phyloP scores from a whole-genome alignment of 140 eudicot genomes.

The Flaveria floridana region DNA sequence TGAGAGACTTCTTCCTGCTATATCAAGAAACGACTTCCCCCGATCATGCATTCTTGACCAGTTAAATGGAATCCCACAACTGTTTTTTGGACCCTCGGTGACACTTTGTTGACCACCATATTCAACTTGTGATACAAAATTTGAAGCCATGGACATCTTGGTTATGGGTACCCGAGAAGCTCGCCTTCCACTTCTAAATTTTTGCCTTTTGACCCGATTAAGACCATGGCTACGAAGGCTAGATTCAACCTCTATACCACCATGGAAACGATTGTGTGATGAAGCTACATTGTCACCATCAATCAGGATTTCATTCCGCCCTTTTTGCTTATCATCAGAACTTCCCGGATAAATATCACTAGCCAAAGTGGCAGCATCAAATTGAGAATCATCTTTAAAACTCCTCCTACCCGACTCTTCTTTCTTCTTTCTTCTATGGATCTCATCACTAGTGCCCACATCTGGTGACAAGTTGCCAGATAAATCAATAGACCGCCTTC shows the following conservation, averaged over 20 bases:
- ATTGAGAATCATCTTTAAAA: conserved; percentile 37
- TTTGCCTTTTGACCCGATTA: conserved; percentile 67
- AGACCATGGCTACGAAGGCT: conserved; percentile 38
- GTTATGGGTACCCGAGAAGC: conserved; percentile 48
- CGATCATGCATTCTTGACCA: conserved; percentile 92
- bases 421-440: conserved; percentile 47
- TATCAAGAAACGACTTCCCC: conserved; percentile 77
- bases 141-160: conserved; percentile 84
- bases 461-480: conserved; percentile 48
- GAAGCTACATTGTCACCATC: conserved; percentile 64
- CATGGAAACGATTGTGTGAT: conserved; percentile 43
- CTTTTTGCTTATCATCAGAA: conserved; percentile 45
- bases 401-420: conserved; percentile 49
- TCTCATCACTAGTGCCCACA: conserved; percentile 38
- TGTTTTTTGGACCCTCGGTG: conserved; percentile 54
- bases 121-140: conserved; percentile 52
- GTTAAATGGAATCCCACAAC: conserved; percentile 87
- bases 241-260: conserved; percentile 36
- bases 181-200: conserved; percentile 63
- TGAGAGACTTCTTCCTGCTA: conserved; percentile 84
- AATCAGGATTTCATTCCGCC: conserved; percentile 32
- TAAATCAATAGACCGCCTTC: conserved; percentile 57
- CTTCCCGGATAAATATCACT: conserved; percentile 45
- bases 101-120: conserved; percentile 44
- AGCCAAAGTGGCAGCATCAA: conserved; percentile 41